phyloP scores from a whole-genome alignment of 2,329 filamentous ascomycete species.

The Microdochium nivale region DNA sequence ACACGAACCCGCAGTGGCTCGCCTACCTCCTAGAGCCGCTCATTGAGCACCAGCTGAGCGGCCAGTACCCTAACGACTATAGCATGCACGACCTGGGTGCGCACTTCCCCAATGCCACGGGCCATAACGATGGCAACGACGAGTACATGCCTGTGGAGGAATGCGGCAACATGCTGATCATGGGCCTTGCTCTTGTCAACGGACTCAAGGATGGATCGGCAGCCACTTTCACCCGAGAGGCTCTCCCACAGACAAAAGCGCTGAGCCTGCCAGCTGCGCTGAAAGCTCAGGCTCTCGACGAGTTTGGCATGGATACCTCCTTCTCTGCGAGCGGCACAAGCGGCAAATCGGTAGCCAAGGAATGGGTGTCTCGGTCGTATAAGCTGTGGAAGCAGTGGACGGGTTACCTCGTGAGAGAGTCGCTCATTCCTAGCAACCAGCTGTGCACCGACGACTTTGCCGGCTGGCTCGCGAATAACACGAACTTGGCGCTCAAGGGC shows the following conservation, averaged over 20 bases:
- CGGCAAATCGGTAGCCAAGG: constrained; percentile 28
- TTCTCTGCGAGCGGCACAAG: constrained; percentile 44
- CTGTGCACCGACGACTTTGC: constrained; percentile 74
- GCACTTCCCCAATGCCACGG: constrained; percentile 70
- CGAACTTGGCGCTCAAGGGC: constrained; percentile 67
- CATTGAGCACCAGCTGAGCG: constrained; percentile 72
- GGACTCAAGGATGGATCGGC: constrained; percentile 56
- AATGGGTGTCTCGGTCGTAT: constrained; percentile 46
- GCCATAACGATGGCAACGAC: constrained; percentile 59
- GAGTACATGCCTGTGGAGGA: constrained; percentile 72
- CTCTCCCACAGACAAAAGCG: constrained; percentile 9
- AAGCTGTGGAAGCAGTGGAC: constrained; percentile 70
- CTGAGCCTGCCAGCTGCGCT: constrained; percentile 7
- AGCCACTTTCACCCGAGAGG: constrained; percentile 46
- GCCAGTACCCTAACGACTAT: constrained; percentile 76
- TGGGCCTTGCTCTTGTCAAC: constrained; percentile 70
- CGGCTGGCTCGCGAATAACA: constrained; percentile 65
- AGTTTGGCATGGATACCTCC: constrained; percentile 46
- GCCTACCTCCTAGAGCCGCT: constrained; percentile 72
- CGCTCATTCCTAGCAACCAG: constrained; percentile 62
- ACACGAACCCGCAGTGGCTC: constrained; percentile 74
- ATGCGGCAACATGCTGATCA: constrained; percentile 69
- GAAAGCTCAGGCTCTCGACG: constrained; percentile 11
- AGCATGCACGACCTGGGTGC: constrained; percentile 69
- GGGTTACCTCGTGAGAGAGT: constrained; percentile 61